Percentiles rank a stretch among this genome's conserved stretches.
These are phyloP conservation scores for Irpex rosettiformis DNA, from an alignment of 1,284 basidiomycete genomes.

Conservation along the genomic window DNA sequence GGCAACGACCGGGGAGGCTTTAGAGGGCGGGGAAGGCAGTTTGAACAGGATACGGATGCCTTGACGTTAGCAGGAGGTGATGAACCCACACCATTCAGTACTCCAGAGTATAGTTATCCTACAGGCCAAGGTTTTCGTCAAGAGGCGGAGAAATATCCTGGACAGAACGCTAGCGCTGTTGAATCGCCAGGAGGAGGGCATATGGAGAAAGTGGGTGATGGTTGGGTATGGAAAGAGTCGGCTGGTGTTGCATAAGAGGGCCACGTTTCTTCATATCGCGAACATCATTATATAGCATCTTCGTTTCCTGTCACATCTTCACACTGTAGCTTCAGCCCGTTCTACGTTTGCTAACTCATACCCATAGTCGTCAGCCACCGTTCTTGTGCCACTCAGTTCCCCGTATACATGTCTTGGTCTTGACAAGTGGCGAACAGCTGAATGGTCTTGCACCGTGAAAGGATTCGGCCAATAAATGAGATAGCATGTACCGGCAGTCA, in stretches of 20 bases:
- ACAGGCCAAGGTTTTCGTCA: neutral
- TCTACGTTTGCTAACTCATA: conserved; percentile 50
- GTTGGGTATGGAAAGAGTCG: conserved; percentile 50
- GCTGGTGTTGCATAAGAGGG: conserved; percentile 25
- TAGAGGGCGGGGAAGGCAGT: conserved; percentile 23
- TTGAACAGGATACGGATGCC: conserved; percentile 42
- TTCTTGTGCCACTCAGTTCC: conserved; percentile 20
- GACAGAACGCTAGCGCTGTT: neutral
- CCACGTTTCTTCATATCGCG: conserved; percentile 2
- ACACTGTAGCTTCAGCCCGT: conserved; percentile 41
- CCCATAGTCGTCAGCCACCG: conserved; percentile 28
- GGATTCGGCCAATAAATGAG: conserved; percentile 65
- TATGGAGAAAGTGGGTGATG: conserved; percentile 71
- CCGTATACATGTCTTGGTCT: conserved; percentile 41
- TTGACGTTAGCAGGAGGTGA: conserved; percentile 50
- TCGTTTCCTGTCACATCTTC: conserved; percentile 27
- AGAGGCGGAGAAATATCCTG: neutral
- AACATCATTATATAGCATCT: conserved; percentile 7
- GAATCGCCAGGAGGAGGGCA: conserved; percentile 22
- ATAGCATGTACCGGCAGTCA: conserved; percentile 48
- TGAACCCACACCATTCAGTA: conserved; percentile 8
- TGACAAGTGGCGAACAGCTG: conserved; percentile 19
- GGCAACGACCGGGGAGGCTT: conserved; percentile 32
- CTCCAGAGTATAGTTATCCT: neutral
- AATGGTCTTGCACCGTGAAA: conserved; percentile 34